Evolutionary conservation across 306 rosid species (phyloP).

Genomic region (Dalbergia cultrata): DNA sequence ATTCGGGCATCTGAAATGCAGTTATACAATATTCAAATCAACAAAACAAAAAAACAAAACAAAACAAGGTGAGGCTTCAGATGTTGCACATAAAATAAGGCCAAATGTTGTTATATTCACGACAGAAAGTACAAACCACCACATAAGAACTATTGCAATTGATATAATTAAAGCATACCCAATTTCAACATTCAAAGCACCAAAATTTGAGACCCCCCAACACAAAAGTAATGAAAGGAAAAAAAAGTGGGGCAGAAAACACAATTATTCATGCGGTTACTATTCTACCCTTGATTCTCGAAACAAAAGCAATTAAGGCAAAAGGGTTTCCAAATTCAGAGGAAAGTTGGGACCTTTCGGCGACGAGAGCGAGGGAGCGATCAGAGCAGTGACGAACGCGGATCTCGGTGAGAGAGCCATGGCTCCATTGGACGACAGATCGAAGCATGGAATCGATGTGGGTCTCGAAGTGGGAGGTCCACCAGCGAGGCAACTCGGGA

Average conservation of each 20-base stretch:
- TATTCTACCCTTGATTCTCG: neutral
- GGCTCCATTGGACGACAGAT: conserved; percentile 68
- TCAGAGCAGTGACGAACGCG: conserved; percentile 82
- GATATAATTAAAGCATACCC: neutral
- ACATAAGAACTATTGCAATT: neutral
- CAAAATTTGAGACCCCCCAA: conserved; percentile 31
- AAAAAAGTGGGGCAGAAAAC: neutral
- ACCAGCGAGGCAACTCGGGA: conserved; percentile 66
- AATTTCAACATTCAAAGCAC: conserved; percentile 13
- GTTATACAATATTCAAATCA: conserved; percentile 18
- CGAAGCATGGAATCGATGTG: conserved; percentile 81
- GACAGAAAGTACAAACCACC: neutral
- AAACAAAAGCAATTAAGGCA: neutral
- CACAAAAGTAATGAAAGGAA: neutral
- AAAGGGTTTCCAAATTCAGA: conserved; percentile 15
- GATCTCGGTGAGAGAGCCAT: conserved; percentile 60
- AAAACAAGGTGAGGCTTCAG: neutral
- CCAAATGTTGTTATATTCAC: neutral
- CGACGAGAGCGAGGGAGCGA: conserved; percentile 63
- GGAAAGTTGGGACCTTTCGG: conserved; percentile 64
- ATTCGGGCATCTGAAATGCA: conserved; percentile 69
- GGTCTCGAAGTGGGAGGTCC: conserved; percentile 72
- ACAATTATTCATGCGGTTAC: neutral
- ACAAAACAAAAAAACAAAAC: neutral
- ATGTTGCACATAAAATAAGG: conserved; percentile 1